Base-by-base conservation (phyloP, 176 grass and related monocot species). In the Phoenix roebelenii region DNA sequence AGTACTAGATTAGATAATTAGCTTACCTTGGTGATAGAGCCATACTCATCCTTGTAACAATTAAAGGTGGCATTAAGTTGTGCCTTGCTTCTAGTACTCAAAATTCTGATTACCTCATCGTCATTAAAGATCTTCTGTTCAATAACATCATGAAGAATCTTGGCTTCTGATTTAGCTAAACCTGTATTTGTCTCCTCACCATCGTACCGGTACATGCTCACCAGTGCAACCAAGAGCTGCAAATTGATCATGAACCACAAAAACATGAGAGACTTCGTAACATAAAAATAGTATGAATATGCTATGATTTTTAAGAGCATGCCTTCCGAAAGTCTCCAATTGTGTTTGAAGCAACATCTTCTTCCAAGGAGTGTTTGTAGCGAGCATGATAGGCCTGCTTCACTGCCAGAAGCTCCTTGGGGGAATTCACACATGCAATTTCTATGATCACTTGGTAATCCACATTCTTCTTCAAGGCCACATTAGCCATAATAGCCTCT, bases 21-120 rank as follows among this genome's bases (percentile, higher is more conserved):
- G 0, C 4, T 59, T 51, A 95, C 85, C 80, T 96, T 89, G 56
- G 71, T 76, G 57, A 96, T 82, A 39, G 77, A 71, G 17, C 63
- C 25, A 26, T 77, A 68, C 25, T 78, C 63, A 6, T 96, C 75
- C 59, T 66, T 82, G 72, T 81, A 96, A 68, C 65, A 80, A 53
- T 65, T 72, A 53, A 96, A 87, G 1, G 83, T 96, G 50, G 86
- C 80, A 1, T 62, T 22, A 17, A 96, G 77, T 49, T 96, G 91
- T 12, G 86, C 74, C 53, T 71, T 96, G 86, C 86, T 96, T 62
- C 86, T 77, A 15, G 91, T 87, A 15, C 80, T 65, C 64, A 90
- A 50, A n/a, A 96, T 82, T 74, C 91, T 84, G 17, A 87, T 77
- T 53, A 85, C 60, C 66, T 90, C 86, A 2, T 73, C 72, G 63